Conservation (phyloP, 2,329 filamentous ascomycete genomes). For the Cladosporium sp. region DNA sequence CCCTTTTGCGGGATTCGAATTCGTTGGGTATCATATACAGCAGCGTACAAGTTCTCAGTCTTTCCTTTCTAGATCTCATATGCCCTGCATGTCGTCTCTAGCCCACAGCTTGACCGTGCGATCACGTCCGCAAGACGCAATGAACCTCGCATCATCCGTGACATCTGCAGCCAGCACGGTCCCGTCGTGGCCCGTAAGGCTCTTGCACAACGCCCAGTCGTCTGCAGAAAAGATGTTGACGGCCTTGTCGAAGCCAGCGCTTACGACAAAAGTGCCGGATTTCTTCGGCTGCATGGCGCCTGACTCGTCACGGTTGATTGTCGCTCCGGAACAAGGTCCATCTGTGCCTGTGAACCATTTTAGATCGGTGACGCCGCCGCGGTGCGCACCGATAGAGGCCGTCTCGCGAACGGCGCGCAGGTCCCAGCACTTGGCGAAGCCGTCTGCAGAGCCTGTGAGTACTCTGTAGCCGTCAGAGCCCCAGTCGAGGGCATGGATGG, state of each 20-base stretch:
- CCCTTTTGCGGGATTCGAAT: neutral
- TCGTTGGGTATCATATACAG: conserved; percentile 6
- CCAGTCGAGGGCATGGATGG: conserved; percentile 94
- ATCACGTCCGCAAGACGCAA: conserved; percentile 92
- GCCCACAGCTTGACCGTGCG: conserved; percentile 96
- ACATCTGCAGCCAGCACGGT: conserved; percentile 91
- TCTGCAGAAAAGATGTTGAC: conserved; percentile 96
- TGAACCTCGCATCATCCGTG: conserved; percentile 83
- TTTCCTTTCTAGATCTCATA: conserved; percentile 26
- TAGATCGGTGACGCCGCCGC: conserved; percentile 86
- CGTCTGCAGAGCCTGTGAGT: conserved; percentile 87
- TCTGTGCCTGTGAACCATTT: conserved; percentile 91
- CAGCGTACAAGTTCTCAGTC: neutral
- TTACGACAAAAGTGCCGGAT: conserved; percentile 88
- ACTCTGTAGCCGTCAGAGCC: conserved; percentile 87
- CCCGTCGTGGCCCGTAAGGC: conserved; percentile 84
- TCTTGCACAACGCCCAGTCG: conserved; percentile 90
- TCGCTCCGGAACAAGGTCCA: conserved; percentile 62
- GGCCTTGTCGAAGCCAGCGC: conserved; percentile 88
- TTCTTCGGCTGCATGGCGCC: conserved; percentile 68
- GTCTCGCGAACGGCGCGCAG: conserved; percentile 82
- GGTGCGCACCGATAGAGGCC: conserved; percentile 87
- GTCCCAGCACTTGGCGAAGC: conserved; percentile 98
- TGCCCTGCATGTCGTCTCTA: conserved; percentile 68
- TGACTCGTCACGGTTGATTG: conserved; percentile 49